phyloP scores from a whole-genome alignment of 2,329 filamentous ascomycete species.

The Microcyclospora pomicola region DNA sequence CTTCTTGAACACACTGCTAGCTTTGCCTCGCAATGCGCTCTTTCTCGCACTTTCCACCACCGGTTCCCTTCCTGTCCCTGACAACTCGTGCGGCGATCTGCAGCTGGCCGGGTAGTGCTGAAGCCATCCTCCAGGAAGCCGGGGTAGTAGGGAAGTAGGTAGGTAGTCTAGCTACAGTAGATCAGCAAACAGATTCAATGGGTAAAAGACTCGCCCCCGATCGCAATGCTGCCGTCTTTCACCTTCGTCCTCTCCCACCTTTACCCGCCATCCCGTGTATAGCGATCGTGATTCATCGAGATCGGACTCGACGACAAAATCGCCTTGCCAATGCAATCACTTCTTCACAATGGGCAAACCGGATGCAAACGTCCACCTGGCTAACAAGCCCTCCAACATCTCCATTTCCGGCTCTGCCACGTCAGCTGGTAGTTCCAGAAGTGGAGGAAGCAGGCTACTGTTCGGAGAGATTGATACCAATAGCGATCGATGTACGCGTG shows the following conservation, averaged over 20 bases:
- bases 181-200: background rate
- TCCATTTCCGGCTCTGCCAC: conserved; percentile 21
- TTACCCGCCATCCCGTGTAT: background rate
- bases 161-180: background rate
- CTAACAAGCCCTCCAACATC: conserved; percentile 21
- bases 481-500: conserved; percentile 24
- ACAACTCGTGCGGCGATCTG: conserved; percentile 5
- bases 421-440: conserved; percentile 21
- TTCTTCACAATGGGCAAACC: conserved; percentile 1
- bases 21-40: conserved; percentile 3
- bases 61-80: conserved; percentile 12
- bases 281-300: conserved; percentile 4
- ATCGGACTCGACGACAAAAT: conserved; percentile 10
- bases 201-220: conserved; percentile 2
- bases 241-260: background rate
- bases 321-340: conserved; percentile 14
- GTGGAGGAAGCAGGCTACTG: conserved; percentile 26
- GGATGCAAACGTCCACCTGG: conserved; percentile 7
- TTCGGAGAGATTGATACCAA: conserved; percentile 38
- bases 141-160: background rate
- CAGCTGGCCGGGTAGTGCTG: conserved; percentile 6
- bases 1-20: conserved; percentile 8
- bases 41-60: conserved; percentile 9
- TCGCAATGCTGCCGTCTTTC: background rate
- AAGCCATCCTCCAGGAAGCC: background rate